Conservation (phyloP, 2,329 filamentous ascomycete genomes). For the Pestalotiopsis sp. region DNA sequence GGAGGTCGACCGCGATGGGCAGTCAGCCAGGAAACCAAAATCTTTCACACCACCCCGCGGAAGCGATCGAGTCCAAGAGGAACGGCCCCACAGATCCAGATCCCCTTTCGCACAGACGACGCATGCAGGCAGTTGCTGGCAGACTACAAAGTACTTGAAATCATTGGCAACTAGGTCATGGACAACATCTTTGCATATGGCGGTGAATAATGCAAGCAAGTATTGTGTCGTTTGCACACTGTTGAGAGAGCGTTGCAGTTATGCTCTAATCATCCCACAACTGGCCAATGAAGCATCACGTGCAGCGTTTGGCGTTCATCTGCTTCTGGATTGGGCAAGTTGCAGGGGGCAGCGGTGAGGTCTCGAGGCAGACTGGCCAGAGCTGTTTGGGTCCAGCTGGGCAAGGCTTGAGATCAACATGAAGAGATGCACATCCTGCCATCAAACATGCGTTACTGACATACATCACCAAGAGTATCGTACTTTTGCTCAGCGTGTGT, state of each 20-base stretch:
- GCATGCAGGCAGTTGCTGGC: slow-evolving; percentile 1
- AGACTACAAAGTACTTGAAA: neutral
- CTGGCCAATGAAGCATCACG: neutral
- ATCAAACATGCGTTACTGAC: neutral
- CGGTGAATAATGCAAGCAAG: neutral
- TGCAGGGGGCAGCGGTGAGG: slow-evolving; percentile 3
- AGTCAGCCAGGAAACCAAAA: neutral
- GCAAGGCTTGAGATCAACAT: neutral
- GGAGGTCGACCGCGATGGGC: neutral
- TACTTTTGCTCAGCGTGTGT: neutral
- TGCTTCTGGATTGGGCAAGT: neutral
- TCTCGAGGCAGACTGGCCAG: neutral
- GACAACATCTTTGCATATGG: neutral
- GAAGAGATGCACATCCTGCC: neutral
- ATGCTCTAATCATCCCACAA: neutral
- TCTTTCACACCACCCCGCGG: neutral
- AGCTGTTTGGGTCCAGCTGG: neutral
- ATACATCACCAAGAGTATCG: neutral
- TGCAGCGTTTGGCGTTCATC: neutral
- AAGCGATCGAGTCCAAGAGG: neutral
- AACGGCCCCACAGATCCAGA: neutral
- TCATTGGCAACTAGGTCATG: neutral
- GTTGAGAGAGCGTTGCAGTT: neutral
- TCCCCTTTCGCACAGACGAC: slow-evolving; percentile 2
- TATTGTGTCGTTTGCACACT: neutral